Evolutionary conservation across 371 early-diverging fungal genomes (phyloP), one percentile per base, ranked within the genome.

Genomic region (Catenaria anguillulae): DNA sequence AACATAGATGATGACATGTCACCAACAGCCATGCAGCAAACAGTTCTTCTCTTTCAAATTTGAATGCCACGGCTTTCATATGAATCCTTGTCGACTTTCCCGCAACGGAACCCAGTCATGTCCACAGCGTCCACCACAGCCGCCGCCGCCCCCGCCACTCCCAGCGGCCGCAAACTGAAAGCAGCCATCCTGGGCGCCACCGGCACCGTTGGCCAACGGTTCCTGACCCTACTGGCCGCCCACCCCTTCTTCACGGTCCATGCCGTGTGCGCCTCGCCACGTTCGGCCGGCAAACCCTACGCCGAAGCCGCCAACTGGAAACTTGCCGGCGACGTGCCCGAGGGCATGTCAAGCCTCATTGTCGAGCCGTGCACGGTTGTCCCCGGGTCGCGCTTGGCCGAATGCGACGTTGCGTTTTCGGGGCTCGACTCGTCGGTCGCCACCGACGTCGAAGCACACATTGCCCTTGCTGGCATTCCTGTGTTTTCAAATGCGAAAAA

Each of bases 171-270:
- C 52, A 50, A 50, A 23, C 58, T 24, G 10, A 86, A 82, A 70
- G 92, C 87, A 42, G 97, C 92, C 67, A 84, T 96, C 63, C 87
- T 96, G 60, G 97, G 97, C 67, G 94, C 93, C 42, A 97, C 95
- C 4, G 97, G 95, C 69, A 93, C 91, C n/a, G 97, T 97, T 29
- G 95, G 95, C 50, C 97, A 97, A 70, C 85, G 95, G n/a, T 94
- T 97, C 66, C 89, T 94, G 64, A 77, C 85, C 55, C 79, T 95
- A 56, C 82, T 97, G 56, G 81, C 84, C 12, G 71, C 77, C 60
- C 92, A 97, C 73, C 94, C 94, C 54, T 73, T 78, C 63, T 92
- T 97, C 69, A 75, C 75, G 52, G 82, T 97, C 69, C 84, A 84
- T 68, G 83, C 86, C 56, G 73, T 97, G 37, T 95, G 97, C 61